phyloP scores from a whole-genome alignment of 805 yeast species.

The Wickerhamomyces rabaulensis region DNA sequence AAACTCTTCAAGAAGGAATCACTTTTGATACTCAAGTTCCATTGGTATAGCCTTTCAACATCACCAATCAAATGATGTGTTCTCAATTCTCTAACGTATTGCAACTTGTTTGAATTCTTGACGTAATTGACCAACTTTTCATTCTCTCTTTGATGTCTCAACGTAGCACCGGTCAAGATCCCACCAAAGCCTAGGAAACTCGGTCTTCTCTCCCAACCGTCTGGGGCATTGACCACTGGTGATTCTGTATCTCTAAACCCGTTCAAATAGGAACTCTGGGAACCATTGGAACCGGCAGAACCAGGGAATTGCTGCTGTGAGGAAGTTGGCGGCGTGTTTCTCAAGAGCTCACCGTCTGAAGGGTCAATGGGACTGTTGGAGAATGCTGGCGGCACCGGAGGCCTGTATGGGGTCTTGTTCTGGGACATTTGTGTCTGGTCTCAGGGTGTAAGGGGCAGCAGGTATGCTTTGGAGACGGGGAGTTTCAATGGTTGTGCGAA shows the following conservation, averaged over 20 bases:
- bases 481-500: no score
- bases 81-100: conserved; percentile 34
- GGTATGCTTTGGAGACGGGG: no score
- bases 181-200: conserved; percentile 17
- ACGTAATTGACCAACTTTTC: conserved; percentile 16
- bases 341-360: background rate
- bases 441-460: no score
- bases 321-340: background rate
- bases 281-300: background rate
- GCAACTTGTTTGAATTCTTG: conserved; percentile 13
- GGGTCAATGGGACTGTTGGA: background rate
- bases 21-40: conserved; percentile 28
- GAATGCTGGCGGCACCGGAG: background rate
- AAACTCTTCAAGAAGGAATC: conserved; percentile 22
- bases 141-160: conserved; percentile 17
- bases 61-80: conserved; percentile 44
- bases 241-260: background rate
- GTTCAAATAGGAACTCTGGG: background rate
- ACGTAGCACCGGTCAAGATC: conserved; percentile 13
- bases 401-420: background rate
- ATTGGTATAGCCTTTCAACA: conserved; percentile 30
- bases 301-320: background rate
- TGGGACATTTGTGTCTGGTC: background rate
- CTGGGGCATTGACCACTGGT: background rate
- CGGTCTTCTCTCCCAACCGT: conserved; percentile 10